phyloP scores from a whole-genome alignment of 495 filamentous ascomycete species.

The Xylaria curta region DNA sequence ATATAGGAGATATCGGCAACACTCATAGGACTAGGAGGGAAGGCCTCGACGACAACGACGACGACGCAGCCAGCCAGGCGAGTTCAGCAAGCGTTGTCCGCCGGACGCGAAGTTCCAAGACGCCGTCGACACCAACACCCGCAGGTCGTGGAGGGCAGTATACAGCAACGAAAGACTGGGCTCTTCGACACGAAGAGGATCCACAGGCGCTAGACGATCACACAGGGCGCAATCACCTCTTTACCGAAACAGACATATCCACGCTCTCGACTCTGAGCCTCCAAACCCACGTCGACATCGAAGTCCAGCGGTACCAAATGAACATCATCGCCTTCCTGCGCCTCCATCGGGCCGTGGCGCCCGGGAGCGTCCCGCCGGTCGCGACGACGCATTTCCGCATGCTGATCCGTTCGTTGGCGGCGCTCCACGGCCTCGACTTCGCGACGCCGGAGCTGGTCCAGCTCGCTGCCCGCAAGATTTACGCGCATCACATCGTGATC shows the following conservation, averaged over 20 bases:
- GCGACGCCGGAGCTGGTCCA: slow-evolving; percentile 83
- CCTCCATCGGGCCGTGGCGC: slow-evolving; percentile 78
- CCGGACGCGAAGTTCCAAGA: slow-evolving; percentile 24
- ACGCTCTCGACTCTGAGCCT: slow-evolving; percentile 43
- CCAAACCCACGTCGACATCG: slow-evolving; percentile 48
- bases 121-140: slow-evolving; percentile 20
- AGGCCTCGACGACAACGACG: slow-evolving; percentile 29
- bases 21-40: slow-evolving; percentile 46
- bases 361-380: slow-evolving; percentile 72
- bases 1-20: background rate
- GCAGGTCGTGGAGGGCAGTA: slow-evolving; percentile 14
- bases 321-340: slow-evolving; percentile 87
- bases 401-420: slow-evolving; percentile 74
- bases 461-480: slow-evolving; percentile 87
- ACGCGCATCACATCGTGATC: slow-evolving; percentile 80
- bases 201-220: background rate
- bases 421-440: slow-evolving; percentile 80
- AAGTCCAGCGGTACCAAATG: slow-evolving; percentile 80
- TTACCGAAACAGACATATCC: slow-evolving; percentile 47
- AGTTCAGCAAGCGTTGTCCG: slow-evolving; percentile 39
- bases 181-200: background rate
- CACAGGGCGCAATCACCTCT: background rate
- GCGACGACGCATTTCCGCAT: slow-evolving; percentile 78
- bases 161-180: slow-evolving; percentile 21
- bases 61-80: slow-evolving; percentile 41